Evolutionary conservation across 1,284 basidiomycete genomes (phyloP).

Genomic region (Xanthoconium separans): DNA sequence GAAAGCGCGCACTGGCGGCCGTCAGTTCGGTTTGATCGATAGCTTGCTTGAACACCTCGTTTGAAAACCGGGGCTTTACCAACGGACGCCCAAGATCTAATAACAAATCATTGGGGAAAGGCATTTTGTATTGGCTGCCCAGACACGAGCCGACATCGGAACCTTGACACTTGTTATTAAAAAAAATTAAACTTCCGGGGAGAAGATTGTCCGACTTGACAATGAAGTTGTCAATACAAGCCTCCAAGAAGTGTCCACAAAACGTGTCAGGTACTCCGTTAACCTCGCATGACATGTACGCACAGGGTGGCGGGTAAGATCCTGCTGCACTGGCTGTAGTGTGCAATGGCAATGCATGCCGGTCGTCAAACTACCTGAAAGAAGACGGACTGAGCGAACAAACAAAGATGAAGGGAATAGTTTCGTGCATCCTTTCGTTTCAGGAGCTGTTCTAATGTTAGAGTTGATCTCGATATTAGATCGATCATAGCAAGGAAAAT

Average conservation of each 20-base stretch:
- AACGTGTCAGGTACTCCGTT: slow-evolving; percentile 3
- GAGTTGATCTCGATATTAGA: slow-evolving; percentile 7
- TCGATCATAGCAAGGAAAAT: background rate
- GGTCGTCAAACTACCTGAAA: background rate
- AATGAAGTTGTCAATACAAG: background rate
- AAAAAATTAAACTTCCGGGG: background rate
- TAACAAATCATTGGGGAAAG: background rate
- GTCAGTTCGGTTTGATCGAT: slow-evolving; percentile 8
- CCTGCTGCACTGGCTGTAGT: background rate
- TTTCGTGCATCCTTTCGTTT: slow-evolving; percentile 4
- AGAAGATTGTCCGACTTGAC: slow-evolving; percentile 2
- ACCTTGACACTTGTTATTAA: background rate
- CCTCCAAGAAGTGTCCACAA: background rate
- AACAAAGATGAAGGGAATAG: background rate
- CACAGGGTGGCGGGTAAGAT: background rate
- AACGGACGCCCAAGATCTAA: slow-evolving; percentile 4
- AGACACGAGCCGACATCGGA: slow-evolving; percentile 4
- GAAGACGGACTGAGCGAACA: background rate
- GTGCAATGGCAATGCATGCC: background rate
- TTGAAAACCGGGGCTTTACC: slow-evolving; percentile 26
- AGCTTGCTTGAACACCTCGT: slow-evolving; percentile 18
- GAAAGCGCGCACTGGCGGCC: background rate
- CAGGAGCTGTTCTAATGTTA: slow-evolving; percentile 1
- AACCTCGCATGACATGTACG: slow-evolving; percentile 4
- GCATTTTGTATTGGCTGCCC: background rate